A percentile compares a stretch with the other conserved stretches of the same genome.
These are phyloP conservation scores for Ustilago sp. DNA, from an alignment of 1,284 basidiomycete genomes.

Conservation along the genomic window DNA sequence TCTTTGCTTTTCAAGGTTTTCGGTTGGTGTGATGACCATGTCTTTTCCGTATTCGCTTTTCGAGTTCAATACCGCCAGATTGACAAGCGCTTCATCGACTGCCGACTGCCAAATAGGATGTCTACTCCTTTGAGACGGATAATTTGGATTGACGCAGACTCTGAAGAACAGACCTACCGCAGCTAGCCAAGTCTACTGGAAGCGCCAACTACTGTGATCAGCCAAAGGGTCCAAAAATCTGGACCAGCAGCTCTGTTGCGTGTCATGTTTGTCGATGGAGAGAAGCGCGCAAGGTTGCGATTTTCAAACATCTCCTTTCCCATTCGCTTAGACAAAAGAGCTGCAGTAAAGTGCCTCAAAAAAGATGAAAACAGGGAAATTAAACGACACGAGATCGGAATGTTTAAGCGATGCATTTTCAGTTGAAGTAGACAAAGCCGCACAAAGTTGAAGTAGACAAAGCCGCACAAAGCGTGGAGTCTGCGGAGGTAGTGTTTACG, in stretches of 20 bases:
- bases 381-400: not conserved
- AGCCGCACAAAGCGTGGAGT: too few relatives aligned
- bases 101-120: not conserved
- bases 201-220: not conserved
- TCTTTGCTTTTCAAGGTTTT: slow-evolving; percentile 8
- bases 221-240: not conserved
- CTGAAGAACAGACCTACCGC: not conserved
- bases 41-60: slow-evolving; percentile 6
- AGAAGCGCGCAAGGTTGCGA: slow-evolving; percentile 7
- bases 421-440: too few relatives aligned
- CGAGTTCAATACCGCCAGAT: slow-evolving; percentile 11
- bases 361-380: not conserved
- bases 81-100: not conserved
- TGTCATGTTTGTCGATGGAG: not conserved
- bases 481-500: too few relatives aligned
- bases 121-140: not conserved
- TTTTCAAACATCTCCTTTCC: slow-evolving; percentile 5
- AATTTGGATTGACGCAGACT: not conserved
- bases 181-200: not conserved
- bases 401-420: slow-evolving; percentile 6
- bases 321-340: not conserved
- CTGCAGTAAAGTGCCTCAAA: not conserved
- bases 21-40: slow-evolving; percentile 8
- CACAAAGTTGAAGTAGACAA: too few relatives aligned
- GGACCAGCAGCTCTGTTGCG: not conserved